Evolutionary conservation across 139 green algal species (phyloP).

Genomic region (Pleodorina starrii): DNA sequence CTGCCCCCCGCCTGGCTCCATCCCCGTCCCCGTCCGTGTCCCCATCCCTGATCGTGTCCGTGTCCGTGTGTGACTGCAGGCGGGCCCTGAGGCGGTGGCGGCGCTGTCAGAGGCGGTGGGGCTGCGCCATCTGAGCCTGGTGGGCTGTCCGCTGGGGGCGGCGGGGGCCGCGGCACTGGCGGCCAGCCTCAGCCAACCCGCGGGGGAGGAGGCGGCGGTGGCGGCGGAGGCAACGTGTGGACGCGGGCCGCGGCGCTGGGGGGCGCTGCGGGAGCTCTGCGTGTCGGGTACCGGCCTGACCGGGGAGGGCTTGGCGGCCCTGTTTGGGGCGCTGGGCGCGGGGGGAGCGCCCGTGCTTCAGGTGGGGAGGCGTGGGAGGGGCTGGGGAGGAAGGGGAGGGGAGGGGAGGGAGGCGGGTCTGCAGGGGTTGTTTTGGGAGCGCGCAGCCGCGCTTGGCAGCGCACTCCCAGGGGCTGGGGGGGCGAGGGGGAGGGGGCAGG

Average conservation of each 20-base stretch:
- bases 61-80: neutral
- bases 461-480: no score
- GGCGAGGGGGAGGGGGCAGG: no score
- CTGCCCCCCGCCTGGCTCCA: no score
- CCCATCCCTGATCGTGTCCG: no score
- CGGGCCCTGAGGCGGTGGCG: neutral
- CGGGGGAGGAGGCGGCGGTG: no score
- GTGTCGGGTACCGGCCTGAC: slow-evolving; percentile 31
- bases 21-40: no score
- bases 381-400: no score
- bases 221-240: neutral
- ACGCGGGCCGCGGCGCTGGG: neutral
- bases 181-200: neutral
- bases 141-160: slow-evolving; percentile 14
- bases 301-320: neutral
- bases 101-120: neutral
- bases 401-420: no score
- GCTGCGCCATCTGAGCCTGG: slow-evolving; percentile 26
- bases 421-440: no score
- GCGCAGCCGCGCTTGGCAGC: no score
- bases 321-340: slow-evolving; percentile 7
- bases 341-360: slow-evolving; percentile 18
- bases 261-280: slow-evolving; percentile 33
- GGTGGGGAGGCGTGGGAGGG: neutral
- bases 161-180: neutral